Evolutionary conservation across 768 basidiomycete genomes (phyloP), one percentile per base, ranked within the genome.

Genomic region (Lanmaoa pseudosensibilis): DNA sequence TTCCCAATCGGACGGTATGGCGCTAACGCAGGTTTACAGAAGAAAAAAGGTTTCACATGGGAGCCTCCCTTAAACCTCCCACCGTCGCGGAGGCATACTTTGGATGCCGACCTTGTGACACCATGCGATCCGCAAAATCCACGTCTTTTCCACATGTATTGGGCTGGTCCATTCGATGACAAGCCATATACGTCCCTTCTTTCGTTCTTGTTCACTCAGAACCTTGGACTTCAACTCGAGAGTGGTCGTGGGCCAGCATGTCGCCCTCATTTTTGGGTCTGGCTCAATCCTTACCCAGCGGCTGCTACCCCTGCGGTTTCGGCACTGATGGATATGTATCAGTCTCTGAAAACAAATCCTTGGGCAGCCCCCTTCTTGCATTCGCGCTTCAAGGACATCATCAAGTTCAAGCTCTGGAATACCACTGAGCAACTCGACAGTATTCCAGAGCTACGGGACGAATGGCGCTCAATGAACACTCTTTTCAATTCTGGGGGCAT

Each of bases 151-250:
- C 94, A 97, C 74, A 87, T 96, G 87, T 97, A 95, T 78, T 97
- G 94, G 94, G 92, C 93, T 1, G 94, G 94, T 0, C 87, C 93
- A 2, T 96, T 98, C 76, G 94, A 93, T 19, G 94, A 98, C 77
- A 97, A 96, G 73, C 94, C 95, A 0, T 97, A 97, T 80, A 82
- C 92, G 68, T 93, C 94, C 0, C 77, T 96, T 23, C 78, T 93
- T 50, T 97, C 95, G 5, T 97, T 92, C 81, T 82, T 97, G 44
- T 97, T 84, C 75, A 93, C 94, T 1, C 95, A 96, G 72, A 94
- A 94, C 69, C 83, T 94, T 6, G 90, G 87, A 12, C 80, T 97
- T 15, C 85, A 94, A 65, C 75, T 85, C 21, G 64, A 69, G 57
- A 68, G 71, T 30, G 48, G 64, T 5, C 64, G 62, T 16, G 69